Base-by-base conservation (phyloP, 345 rosid genomes). In the Abelmoschus esculentus region DNA sequence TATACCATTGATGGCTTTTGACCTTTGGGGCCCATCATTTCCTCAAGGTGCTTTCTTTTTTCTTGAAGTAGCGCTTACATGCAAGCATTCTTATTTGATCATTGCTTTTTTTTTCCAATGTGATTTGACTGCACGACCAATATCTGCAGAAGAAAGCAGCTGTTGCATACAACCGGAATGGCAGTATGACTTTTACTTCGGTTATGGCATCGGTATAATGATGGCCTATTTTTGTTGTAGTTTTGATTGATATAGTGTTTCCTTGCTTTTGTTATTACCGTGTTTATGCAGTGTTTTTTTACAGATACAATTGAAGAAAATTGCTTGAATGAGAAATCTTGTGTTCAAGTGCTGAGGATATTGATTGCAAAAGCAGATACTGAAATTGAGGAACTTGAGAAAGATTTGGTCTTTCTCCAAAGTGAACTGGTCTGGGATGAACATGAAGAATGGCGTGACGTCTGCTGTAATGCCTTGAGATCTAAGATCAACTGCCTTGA, bases 271-370 rank as follows among this genome's bases (percentile, higher is more conserved):
- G 54, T 42, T 22, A 22, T 22, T 22, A 22, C 26, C 26, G 4
- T 67, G 9, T 15, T 58, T 55, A 36, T 57, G 36, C 14, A 29
- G 8, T 47, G 31, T 5, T 58, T 15, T 52, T 56, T 29, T 52
- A 57, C 78, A 92, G 96, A 90, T 72, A 71, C 74, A 54, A 68
- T 87, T 15, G 86, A 92, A 56, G 96, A 83, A 71, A 74, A 81
- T 68, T 81, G 78, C 28, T 66, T 83, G 81, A 85, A 87, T 5
- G 95, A 85, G 73, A 83, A 73, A 66, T 83, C n/a, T 28, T 84
- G 96, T 77, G 71, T 79, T 44, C 83, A 75, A 73, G 89, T 84
- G 49, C 82, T 87, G 62, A 66, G 79, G 79, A 76, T 87, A 14
- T 72, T 88, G 83, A 83, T 75, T 7, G 74, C 74, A 53, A 81